These are phyloP conservation scores for Asterella californica DNA, from an alignment of 225 moss, liverwort and hornwort species.

Conservation along the genomic window DNA sequence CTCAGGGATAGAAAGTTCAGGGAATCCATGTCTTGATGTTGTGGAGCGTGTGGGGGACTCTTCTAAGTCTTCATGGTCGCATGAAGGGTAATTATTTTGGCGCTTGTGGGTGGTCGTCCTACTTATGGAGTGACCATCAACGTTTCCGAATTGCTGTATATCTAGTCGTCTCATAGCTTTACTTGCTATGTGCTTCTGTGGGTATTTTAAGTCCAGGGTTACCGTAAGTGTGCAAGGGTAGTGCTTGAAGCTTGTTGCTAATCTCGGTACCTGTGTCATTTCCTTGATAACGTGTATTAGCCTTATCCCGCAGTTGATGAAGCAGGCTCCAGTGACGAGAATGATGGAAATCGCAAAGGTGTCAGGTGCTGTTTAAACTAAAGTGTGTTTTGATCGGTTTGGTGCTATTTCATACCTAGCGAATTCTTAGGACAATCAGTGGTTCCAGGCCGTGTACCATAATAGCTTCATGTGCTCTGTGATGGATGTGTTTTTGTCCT, in stretches of 20 bases:
- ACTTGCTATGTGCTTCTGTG: too few relatives aligned
- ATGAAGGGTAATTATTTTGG: not conserved
- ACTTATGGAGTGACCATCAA: not conserved
- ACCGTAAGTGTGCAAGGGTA: too few relatives aligned
- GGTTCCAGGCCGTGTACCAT: not conserved
- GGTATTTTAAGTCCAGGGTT: too few relatives aligned
- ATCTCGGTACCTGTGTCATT: too few relatives aligned
- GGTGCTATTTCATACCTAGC: not conserved
- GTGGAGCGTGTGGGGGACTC: not conserved
- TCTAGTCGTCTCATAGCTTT: too few relatives aligned
- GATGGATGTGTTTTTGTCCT: not conserved
- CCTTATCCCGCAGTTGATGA: slow-evolving; percentile 38
- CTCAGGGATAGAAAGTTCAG: not conserved
- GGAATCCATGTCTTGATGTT: not conserved
- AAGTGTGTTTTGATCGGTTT: not conserved
- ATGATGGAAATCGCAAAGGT: slow-evolving; percentile 37
- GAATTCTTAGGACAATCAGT: not conserved
- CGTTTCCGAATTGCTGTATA: not conserved
- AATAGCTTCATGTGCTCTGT: not conserved
- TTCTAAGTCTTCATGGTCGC: too few relatives aligned
- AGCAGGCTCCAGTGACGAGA: slow-evolving; percentile 65
- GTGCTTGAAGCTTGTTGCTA: too few relatives aligned
- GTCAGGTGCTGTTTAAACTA: slow-evolving; percentile 45
- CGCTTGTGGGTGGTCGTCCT: not conserved
- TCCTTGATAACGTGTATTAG: too few relatives aligned